Base-by-base conservation (phyloP, 371 early-diverging fungal species). In the Mucor irregularis region DNA sequence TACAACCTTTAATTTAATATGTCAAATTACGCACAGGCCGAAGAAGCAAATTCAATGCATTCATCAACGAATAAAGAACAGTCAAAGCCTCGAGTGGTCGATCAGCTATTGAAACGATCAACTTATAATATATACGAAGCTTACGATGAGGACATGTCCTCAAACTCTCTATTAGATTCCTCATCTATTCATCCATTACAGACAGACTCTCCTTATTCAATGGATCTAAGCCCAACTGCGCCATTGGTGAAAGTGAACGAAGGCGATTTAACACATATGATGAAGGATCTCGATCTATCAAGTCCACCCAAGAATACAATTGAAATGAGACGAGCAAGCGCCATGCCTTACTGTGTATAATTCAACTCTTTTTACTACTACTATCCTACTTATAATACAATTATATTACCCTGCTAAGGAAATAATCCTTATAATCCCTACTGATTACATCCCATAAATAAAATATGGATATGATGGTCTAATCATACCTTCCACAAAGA, bases 101-200 rank as follows among this genome's bases (percentile, higher is more conserved):
- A 39, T 3, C 51, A 51, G 10, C 51, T 40, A 19, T 51, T 51
- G 30, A 38, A 38, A 21, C 39, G 51, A 8, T 51, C 51, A 25
- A 51, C 51, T 4, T 51, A 51, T 26, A 51, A 51, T 30, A 51
- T 51, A 19, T 21, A 29, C 28, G 51, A 51, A 16, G 51, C 51
- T 30, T 51, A 39, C 8, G 40, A 51, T 17, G 30, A 31, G 9
- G 31, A 33, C 22, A 49, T 49, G 31, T 33, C 51, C 26, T 29
- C 38, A 26, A 37, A 51, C n/a, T n/a, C n/a, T 30, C 8, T 37
- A 3, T 14, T 51, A 5, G 40, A 51, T 16, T 0, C 28, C 2
- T 51, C 39, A 4, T 51, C 51, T 21, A 40, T 51, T 21, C 51
- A 51, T 40, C 51, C 51, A 2, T 30, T 51, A 5, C 19, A 51